Conservation (phyloP, 768 basidiomycete genomes). For the Lanmaoa rubissima region DNA sequence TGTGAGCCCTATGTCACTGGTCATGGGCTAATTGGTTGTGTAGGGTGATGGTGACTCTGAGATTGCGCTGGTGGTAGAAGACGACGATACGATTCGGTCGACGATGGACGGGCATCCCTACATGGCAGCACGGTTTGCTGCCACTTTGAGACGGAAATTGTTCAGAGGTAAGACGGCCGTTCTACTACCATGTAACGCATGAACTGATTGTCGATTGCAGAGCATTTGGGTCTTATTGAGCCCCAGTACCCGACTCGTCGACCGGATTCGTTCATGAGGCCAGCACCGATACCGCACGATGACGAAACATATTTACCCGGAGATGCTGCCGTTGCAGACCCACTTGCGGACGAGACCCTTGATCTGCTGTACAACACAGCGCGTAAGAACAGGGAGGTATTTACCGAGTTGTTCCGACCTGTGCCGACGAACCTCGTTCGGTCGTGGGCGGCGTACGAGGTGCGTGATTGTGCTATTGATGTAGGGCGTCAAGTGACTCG, state of each 20-base stretch:
- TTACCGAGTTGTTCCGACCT: constrained; percentile 83
- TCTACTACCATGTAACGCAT: neutral
- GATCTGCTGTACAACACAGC: constrained; percentile 70
- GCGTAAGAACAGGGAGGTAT: constrained; percentile 77
- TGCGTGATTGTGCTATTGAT: constrained; percentile 34
- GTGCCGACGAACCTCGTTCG: constrained; percentile 82
- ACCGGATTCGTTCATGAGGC: constrained; percentile 63
- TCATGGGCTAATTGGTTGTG: constrained; percentile 8
- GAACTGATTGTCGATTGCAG: constrained; percentile 37
- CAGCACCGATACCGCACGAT: constrained; percentile 68
- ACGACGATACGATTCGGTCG: constrained; percentile 70
- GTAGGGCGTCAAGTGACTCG: constrained; percentile 4
- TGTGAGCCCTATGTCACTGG: neutral
- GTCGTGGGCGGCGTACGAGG: constrained; percentile 77
- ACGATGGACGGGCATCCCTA: constrained; percentile 78
- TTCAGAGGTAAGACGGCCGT: constrained; percentile 59
- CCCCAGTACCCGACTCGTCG: constrained; percentile 56
- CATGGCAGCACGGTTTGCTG: constrained; percentile 75
- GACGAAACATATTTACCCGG: constrained; percentile 60
- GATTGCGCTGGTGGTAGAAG: constrained; percentile 90
- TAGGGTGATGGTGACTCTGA: constrained; percentile 94
- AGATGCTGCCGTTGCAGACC: constrained; percentile 75
- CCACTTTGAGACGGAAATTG: constrained; percentile 77
- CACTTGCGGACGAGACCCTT: constrained; percentile 60
- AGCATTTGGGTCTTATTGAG: constrained; percentile 82